Evolutionary conservation across 352 stramenopile species (phyloP), one percentile per base, ranked within the genome.

Genomic region (Phytophthora pini): DNA sequence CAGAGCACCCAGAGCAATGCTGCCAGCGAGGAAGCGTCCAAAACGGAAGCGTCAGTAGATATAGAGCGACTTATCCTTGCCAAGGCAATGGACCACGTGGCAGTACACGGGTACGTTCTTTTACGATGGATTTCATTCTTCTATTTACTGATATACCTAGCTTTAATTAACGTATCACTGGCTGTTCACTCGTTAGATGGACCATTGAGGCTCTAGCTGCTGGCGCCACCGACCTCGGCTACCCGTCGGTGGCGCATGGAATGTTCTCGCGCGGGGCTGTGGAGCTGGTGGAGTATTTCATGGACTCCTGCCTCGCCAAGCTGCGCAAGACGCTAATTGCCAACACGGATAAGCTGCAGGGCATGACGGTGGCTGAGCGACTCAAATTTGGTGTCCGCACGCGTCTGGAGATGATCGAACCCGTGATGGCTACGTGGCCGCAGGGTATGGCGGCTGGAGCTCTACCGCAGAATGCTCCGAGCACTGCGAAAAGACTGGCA

Each of bases 261-360:
- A 93, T 94, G 86, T 87, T 96, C 44, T 60, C 78, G 10, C 84
- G 85, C 32, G 88, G 88, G 20, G 72, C 82, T 34, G 77, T 92
- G n/a, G 86, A 94, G 36, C 67, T 96, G 20, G 88, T 94, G 13
- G 81, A 94, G 53, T 90, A 81, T 68, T 96, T 93, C 55, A 96
- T 96, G 88, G 83, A 96, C 66, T 80, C 80, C 53, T 77, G 84
- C 52, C 69, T 84, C 56, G 54, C 76, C 52, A 65, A 90, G 52
- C 72, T 92, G 29, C 85, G 80, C n/a, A 59, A 76, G 36, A 82
- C 74, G 65, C 65, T 92, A n/a, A 76, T 85, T 54, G 59, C 58
- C 17, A 80, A 87, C 71, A 90, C 80, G 56, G 72, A 82, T 1
- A 59, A 80, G 63, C 68, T 93, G 38, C 84, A 92, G 59, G 57